Percentiles rank a stretch among this genome's conserved stretches.
phyloP scores from a whole-genome alignment of 2,329 filamentous ascomycete species.

The Beauveria pseudobassiana region DNA sequence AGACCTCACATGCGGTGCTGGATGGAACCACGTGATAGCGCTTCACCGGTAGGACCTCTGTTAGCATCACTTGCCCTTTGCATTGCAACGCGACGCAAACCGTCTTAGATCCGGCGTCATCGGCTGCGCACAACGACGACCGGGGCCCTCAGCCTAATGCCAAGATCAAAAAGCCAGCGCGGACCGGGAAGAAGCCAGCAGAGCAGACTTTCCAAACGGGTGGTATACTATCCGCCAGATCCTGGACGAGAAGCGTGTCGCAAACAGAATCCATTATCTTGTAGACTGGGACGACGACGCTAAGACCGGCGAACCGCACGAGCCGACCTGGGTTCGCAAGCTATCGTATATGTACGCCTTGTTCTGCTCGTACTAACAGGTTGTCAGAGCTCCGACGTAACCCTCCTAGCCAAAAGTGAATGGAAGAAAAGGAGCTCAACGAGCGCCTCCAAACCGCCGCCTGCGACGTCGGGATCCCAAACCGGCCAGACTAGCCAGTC shows the following conservation, averaged over 20 bases:
- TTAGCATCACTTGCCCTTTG: neutral
- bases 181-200: slow-evolving; percentile 13
- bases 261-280: slow-evolving; percentile 25
- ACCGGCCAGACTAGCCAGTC: slow-evolving; percentile 10
- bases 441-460: neutral
- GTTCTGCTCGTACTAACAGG: neutral
- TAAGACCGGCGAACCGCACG: slow-evolving; percentile 24
- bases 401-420: slow-evolving; percentile 22
- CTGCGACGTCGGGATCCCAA: neutral
- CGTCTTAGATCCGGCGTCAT: slow-evolving; percentile 27
- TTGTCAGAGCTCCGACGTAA: slow-evolving; percentile 24
- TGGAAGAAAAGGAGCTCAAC: slow-evolving; percentile 24
- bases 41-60: neutral
- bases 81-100: slow-evolving; percentile 17
- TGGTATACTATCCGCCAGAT: slow-evolving; percentile 30
- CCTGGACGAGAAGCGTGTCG: slow-evolving; percentile 24
- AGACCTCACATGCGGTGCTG: too few species aligned
- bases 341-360: neutral
- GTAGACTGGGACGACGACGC: slow-evolving; percentile 31
- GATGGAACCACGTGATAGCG: slow-evolving; percentile 15
- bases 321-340: slow-evolving; percentile 26
- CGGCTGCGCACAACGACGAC: slow-evolving; percentile 21
- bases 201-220: slow-evolving; percentile 15
- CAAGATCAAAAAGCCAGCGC: neutral
- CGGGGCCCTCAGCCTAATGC: slow-evolving; percentile 16